Evolutionary conservation across 306 rosid genomes (phyloP), one percentile per base, ranked within the genome.

Genomic region (Rubus idaeus): DNA sequence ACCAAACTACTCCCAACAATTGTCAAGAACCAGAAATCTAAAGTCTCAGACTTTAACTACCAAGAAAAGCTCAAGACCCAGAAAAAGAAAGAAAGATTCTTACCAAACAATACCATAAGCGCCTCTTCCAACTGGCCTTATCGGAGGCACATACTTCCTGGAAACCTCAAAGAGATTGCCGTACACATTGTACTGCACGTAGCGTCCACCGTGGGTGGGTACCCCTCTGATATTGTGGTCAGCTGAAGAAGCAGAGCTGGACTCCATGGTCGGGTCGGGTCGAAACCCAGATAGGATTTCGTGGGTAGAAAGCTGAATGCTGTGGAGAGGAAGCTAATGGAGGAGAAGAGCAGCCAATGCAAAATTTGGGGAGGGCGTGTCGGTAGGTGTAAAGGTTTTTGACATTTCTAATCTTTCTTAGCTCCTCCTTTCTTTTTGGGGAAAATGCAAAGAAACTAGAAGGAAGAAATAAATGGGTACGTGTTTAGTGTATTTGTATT

Each of bases 51-150:
- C 39, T 1, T 39, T 46, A 78, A 52, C 2, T 21, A 79, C 11
- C 37, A 78, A 80, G 51, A 57, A 49, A 77, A 60, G 41, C 66
- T 21, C 14, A 40, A 67, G 75, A 55, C 64, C 67, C 75, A 73
- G 20, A 10, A 69, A 47, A 68, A 23, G 12, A 56, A 68, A 72
- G 47, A 46, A 61, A 30, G 35, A 30, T 30, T 21, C 91, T 83
- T 83, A 95, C 97, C 98, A 95, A 79, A 90, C 98, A 77, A 95
- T 87, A 71, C 97, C 98, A 80, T 89, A 87, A 81, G 98, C 98
- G 5, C 98, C 97, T 89, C 97, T 89, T 6, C 98, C 98, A 44
- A 95, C 92, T 10, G 98, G 98, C 41, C 96, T 87, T 69, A 95
- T 87, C 6, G 98, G 98, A 68, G 98, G 98, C 42, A 89, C 87